phyloP scores from a whole-genome alignment of 495 filamentous ascomycete species.

The Parmelia sp. region DNA sequence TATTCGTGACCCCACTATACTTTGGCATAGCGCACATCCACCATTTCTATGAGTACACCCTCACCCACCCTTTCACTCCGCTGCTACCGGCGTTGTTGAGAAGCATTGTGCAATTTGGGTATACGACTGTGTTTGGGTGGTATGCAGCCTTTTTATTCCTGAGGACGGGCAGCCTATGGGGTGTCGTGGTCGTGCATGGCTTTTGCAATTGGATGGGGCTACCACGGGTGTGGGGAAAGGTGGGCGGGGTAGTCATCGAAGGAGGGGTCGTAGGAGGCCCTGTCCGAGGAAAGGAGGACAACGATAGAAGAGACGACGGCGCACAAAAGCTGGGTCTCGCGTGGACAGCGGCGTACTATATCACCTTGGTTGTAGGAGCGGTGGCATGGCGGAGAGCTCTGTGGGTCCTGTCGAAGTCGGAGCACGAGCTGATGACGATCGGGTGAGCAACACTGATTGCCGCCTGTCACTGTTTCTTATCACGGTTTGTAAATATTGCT shows the following conservation, averaged over 20 bases:
- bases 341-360: constrained; percentile 77
- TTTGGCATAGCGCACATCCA: constrained; percentile 95
- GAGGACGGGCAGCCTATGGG: constrained; percentile 71
- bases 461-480: background rate
- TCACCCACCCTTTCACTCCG: constrained; percentile 68
- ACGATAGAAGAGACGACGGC: constrained; percentile 24
- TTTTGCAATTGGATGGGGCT: constrained; percentile 93
- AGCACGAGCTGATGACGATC: constrained; percentile 42
- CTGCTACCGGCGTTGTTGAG: constrained; percentile 54
- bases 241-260: constrained; percentile 41
- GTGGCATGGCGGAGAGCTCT: constrained; percentile 60
- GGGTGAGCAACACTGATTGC: background rate
- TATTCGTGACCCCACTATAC: constrained; percentile 78
- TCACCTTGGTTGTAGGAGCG: constrained; percentile 63
- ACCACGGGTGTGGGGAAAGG: constrained; percentile 77
- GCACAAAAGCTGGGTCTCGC: constrained; percentile 30
- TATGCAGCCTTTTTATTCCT: constrained; percentile 88
- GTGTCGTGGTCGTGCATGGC: constrained; percentile 66
- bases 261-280: constrained; percentile 30
- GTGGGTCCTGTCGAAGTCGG: constrained; percentile 64
- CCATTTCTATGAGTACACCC: constrained; percentile 90
- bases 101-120: constrained; percentile 78
- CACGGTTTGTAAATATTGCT: background rate
- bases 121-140: constrained; percentile 89
- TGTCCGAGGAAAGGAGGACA: constrained; percentile 40